Percentiles rank a stretch among this genome's conserved stretches.
Conservation (phyloP, 331 rosid species). For the Spiraea crenata region DNA sequence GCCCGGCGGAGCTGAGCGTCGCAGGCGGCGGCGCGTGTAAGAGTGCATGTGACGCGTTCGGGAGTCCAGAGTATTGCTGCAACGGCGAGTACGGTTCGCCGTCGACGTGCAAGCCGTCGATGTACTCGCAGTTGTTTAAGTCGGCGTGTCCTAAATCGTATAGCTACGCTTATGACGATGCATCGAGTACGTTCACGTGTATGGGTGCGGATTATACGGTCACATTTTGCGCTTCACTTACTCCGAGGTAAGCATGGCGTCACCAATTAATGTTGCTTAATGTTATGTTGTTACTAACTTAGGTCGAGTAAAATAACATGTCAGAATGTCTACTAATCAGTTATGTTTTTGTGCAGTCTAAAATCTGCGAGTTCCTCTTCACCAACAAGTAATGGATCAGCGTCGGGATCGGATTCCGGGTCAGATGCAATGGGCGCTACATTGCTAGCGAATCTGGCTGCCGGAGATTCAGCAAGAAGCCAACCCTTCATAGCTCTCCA, state of each 20-base stretch:
- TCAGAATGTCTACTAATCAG: no score
- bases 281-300: neutral
- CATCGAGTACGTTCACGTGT: slow-evolving; percentile 47
- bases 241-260: slow-evolving; percentile 17
- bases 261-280: no score
- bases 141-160: slow-evolving; percentile 45
- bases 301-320: no score
- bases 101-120: slow-evolving; percentile 38
- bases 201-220: slow-evolving; percentile 33
- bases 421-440: slow-evolving; percentile 37
- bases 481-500: slow-evolving; percentile 16
- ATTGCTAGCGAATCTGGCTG: slow-evolving; percentile 82
- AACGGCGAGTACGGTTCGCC: slow-evolving; percentile 39
- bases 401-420: slow-evolving; percentile 29
- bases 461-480: slow-evolving; percentile 37
- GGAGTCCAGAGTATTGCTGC: slow-evolving; percentile 44
- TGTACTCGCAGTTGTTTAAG: slow-evolving; percentile 41
- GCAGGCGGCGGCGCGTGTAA: slow-evolving; percentile 38
- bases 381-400: slow-evolving; percentile 18
- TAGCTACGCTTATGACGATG: slow-evolving; percentile 48
- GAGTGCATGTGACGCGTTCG: slow-evolving; percentile 44
- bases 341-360: slow-evolving; percentile 38
- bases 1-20: slow-evolving; percentile 36
- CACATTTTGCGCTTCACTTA: slow-evolving; percentile 40
- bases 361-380: slow-evolving; percentile 57